A percentile compares a stretch with the other conserved stretches of the same genome.
Conservation (phyloP, 371 early-diverging fungal species). For the Syncephalastrum monosporum region DNA sequence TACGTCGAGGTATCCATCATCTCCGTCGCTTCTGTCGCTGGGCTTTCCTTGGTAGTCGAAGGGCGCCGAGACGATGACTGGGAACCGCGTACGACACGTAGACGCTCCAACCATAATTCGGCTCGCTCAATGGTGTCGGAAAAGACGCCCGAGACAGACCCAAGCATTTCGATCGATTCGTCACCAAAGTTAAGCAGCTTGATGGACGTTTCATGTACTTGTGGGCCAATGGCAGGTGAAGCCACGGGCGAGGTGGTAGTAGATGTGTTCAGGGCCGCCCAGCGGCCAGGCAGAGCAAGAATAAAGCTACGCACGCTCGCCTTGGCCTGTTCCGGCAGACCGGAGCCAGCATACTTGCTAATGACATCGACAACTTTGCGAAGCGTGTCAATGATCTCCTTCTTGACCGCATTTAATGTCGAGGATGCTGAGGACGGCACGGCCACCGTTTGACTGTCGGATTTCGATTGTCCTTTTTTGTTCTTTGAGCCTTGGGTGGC, state of each 20-base stretch:
- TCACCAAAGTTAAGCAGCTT: constrained; percentile 67
- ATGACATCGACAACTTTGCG: constrained; percentile 88
- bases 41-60: not conserved
- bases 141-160: constrained; percentile 79
- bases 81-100: constrained; percentile 51
- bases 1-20: too few species aligned
- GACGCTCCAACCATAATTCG: constrained; percentile 70
- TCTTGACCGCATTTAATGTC: constrained; percentile 62
- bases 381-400: constrained; percentile 85
- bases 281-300: constrained; percentile 81
- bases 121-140: constrained; percentile 78
- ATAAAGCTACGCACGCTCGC: constrained; percentile 84
- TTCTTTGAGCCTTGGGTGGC: constrained; percentile 17
- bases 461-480: constrained; percentile 7
- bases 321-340: constrained; percentile 85
- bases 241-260: constrained; percentile 31
- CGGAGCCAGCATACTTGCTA: constrained; percentile 82
- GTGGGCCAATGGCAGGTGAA: constrained; percentile 46
- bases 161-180: constrained; percentile 83
- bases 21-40: too few species aligned
- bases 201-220: constrained; percentile 44
- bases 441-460: constrained; percentile 3
- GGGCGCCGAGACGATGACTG: constrained; percentile 16
- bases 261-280: constrained; percentile 60
- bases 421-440: constrained; percentile 33